A percentile compares a stretch with the other conserved stretches of the same genome.
Conservation (phyloP, 139 green algal genomes). For the Microglena sp. region DNA sequence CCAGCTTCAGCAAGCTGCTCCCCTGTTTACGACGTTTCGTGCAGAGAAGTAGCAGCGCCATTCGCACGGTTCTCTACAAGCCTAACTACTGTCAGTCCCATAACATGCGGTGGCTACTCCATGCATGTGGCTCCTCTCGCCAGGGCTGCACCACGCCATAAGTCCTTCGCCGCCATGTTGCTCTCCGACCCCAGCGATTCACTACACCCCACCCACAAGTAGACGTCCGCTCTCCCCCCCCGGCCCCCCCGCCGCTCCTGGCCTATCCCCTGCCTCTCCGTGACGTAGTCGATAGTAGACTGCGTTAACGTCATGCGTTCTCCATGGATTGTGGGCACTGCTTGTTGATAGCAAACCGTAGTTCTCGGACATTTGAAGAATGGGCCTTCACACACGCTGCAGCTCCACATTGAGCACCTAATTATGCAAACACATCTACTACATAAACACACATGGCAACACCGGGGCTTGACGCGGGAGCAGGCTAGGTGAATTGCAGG, state of each 20-base stretch:
- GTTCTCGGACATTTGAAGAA: background rate
- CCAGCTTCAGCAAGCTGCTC: no score
- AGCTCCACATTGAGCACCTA: background rate
- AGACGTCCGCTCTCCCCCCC: background rate
- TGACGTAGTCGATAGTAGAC: background rate
- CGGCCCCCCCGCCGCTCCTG: background rate
- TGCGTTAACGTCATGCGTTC: background rate
- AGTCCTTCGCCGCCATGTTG: background rate
- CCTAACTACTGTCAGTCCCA: no score
- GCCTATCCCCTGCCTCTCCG: slow-evolving; percentile 11
- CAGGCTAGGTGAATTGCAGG: no score
- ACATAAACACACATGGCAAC: background rate
- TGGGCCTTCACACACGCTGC: background rate
- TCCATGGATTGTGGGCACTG: background rate
- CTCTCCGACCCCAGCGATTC: background rate
- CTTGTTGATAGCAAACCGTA: background rate
- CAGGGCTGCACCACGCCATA: background rate
- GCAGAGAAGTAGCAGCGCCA: no score
- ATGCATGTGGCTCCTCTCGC: background rate
- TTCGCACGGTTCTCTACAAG: no score
- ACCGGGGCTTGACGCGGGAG: no score
- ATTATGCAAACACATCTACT: background rate
- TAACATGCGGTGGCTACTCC: no score
- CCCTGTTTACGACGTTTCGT: no score
- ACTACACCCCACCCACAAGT: background rate